Percentiles rank a stretch among this genome's conserved stretches.
These are phyloP conservation scores for Penicillium sp. DNA, from an alignment of 2,329 filamentous ascomycete species.

Conservation along the genomic window DNA sequence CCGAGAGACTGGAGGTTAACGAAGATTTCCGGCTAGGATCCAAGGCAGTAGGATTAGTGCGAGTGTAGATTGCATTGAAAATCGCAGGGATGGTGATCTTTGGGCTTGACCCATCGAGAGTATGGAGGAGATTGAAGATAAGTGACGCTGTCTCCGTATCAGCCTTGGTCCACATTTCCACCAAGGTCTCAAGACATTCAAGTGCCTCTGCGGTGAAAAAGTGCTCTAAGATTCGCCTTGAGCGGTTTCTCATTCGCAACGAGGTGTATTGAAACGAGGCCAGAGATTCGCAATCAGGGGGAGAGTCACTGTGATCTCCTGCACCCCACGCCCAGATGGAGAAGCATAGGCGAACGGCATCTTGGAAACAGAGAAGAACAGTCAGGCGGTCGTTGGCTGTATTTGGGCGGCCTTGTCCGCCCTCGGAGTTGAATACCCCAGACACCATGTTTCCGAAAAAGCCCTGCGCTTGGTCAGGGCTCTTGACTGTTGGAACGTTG, in stretches of 20 bases:
- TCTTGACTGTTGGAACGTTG: slow-evolving; percentile 65
- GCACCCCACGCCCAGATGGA: slow-evolving; percentile 92
- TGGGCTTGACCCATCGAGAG: slow-evolving; percentile 84
- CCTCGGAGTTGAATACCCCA: slow-evolving; percentile 79
- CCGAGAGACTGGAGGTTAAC: slow-evolving; percentile 77
- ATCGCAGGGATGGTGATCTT: slow-evolving; percentile 90
- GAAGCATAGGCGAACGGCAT: slow-evolving; percentile 88
- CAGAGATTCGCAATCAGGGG: slow-evolving; percentile 63
- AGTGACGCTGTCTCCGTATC: slow-evolving; percentile 55
- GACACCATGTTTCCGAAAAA: slow-evolving; percentile 96
- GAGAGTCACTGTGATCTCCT: slow-evolving; percentile 40
- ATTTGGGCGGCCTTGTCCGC: slow-evolving; percentile 70
- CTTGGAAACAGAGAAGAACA: slow-evolving; percentile 93
- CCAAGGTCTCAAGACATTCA: slow-evolving; percentile 88
- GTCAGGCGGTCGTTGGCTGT: slow-evolving; percentile 93
- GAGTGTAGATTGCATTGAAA: slow-evolving; percentile 93
- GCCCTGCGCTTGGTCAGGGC: slow-evolving; percentile 76
- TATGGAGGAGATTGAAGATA: slow-evolving; percentile 83
- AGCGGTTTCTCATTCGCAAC: slow-evolving; percentile 83
- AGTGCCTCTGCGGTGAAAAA: slow-evolving; percentile 88
- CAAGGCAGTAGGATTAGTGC: slow-evolving; percentile 78
- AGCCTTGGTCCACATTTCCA: slow-evolving; percentile 72
- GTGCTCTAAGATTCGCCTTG: slow-evolving; percentile 83
- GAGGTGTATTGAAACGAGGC: slow-evolving; percentile 91
- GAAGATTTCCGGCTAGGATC: slow-evolving; percentile 81